A percentile compares a stretch with the other conserved stretches of the same genome.
Evolutionary conservation across 1,284 basidiomycete species (phyloP).

Genomic region (Thelephora terrestris): DNA sequence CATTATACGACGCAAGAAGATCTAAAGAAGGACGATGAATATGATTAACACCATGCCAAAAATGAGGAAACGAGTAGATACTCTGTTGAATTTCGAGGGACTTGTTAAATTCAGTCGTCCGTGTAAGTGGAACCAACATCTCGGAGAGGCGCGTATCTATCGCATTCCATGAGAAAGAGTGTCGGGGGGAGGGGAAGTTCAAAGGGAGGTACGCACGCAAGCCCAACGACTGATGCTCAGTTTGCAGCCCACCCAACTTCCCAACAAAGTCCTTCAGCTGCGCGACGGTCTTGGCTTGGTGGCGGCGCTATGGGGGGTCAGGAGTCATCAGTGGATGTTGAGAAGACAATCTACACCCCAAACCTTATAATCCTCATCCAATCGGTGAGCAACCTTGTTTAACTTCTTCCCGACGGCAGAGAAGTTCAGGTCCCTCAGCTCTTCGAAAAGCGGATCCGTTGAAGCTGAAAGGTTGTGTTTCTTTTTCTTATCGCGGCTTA

Average conservation of each 20-base stretch:
- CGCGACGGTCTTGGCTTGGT: slow-evolving; percentile 83
- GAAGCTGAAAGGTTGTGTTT: slow-evolving; percentile 74
- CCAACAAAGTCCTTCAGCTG: slow-evolving; percentile 95
- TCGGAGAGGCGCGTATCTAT: slow-evolving; percentile 93
- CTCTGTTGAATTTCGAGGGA: slow-evolving; percentile 95
- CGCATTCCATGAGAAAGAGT: background rate
- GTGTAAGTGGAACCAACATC: slow-evolving; percentile 75
- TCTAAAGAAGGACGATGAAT: slow-evolving; percentile 37
- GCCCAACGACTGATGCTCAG: slow-evolving; percentile 81
- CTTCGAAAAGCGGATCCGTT: slow-evolving; percentile 77
- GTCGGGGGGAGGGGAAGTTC: background rate
- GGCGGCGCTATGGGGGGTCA: slow-evolving; percentile 38
- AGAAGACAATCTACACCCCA: slow-evolving; percentile 6
- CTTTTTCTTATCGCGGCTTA: slow-evolving; percentile 74
- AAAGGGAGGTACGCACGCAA: slow-evolving; percentile 51
- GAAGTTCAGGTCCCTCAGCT: slow-evolving; percentile 90
- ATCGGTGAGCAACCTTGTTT: slow-evolving; percentile 70
- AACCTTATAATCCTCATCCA: slow-evolving; percentile 91
- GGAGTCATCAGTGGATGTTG: slow-evolving; percentile 15
- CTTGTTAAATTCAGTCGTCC: slow-evolving; percentile 85
- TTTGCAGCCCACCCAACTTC: slow-evolving; percentile 84
- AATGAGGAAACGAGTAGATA: slow-evolving; percentile 25
- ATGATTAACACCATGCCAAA: background rate
- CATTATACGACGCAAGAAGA: slow-evolving; percentile 83
- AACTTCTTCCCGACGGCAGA: slow-evolving; percentile 83